phyloP scores from a whole-genome alignment of 352 stramenopile genomes.

The Bremia lactucae region DNA sequence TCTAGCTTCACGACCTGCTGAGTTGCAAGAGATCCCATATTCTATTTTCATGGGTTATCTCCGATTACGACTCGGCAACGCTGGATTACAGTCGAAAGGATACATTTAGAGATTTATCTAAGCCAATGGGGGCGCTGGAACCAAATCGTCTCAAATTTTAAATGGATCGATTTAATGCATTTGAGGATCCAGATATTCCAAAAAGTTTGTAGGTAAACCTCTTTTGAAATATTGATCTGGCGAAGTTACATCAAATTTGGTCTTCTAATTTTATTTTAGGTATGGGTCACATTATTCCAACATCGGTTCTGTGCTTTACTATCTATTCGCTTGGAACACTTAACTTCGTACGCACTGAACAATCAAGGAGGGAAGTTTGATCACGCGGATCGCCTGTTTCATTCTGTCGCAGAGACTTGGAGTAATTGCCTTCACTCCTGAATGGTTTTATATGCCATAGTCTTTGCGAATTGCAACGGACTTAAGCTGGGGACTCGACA shows the following conservation, averaged over 20 bases:
- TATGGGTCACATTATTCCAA: constrained; percentile 87
- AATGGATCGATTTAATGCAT: constrained; percentile 88
- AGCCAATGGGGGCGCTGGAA: constrained; percentile 96
- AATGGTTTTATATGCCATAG: constrained; percentile 90
- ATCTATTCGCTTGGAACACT: constrained; percentile 98
- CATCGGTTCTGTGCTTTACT: constrained; percentile 96
- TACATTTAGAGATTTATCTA: constrained; percentile 93
- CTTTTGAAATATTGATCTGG: constrained; percentile 3
- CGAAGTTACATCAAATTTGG: too few species aligned
- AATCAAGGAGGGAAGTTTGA: constrained; percentile 95
- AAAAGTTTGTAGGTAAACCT: constrained; percentile 69
- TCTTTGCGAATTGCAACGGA: constrained; percentile 85
- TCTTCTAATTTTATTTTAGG: constrained; percentile 24
- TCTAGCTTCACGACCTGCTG: too few species aligned
- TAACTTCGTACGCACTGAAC: constrained; percentile 89
- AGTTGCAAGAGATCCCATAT: too few species aligned
- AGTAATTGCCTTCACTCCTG: constrained; percentile 86
- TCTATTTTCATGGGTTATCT: constrained; percentile 90
- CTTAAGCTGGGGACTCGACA: constrained; percentile 75
- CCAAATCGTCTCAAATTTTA: constrained; percentile 86
- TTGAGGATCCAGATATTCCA: constrained; percentile 80
- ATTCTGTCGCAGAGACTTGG: constrained; percentile 87
- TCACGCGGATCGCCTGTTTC: constrained; percentile 88
- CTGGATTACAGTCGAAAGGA: constrained; percentile 56
- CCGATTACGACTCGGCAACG: constrained; percentile 72